Evolutionary conservation across 129 eudicot genomes (phyloP), one percentile per base, ranked within the genome.

Genomic region (Flaveria sonorensis): DNA sequence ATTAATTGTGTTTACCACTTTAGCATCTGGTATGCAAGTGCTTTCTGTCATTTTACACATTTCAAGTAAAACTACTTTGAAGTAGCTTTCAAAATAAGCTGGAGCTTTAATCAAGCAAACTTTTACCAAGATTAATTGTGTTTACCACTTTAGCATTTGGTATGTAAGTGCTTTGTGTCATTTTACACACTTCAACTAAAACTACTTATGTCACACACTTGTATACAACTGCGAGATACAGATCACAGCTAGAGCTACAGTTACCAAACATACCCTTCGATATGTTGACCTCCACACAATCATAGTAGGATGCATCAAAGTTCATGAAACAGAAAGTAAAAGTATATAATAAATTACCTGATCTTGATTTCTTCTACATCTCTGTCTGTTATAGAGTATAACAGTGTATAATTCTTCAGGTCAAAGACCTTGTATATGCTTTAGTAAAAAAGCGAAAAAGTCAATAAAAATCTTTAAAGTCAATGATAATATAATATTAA

Each of bases 361-460:
- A 88, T 81, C 64, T 81, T 81, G 72, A 81, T 81, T 75, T 81
- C 85, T 59, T 81, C 81, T 61, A 81, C 85, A 81, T 90, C 85
- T 69, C 81, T 84, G 83, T 88, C 93, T 6, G 88, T 77, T 70
- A 90, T 85, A 24, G 91, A 90, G 78, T 90, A 90, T 47, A 90
- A 76, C 85, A 90, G 73, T 24, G 96, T 86, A 52, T 90, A 90
- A 81, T 90, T 90, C 81, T 86, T 90, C 88, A 90, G 32, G 85
- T 90, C 96, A 76, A 90, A 90, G 52, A 90, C 96, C 84, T 90
- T 90, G 89, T 90, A 90, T 80, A 90, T 79, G 79, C 96, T 90
- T 70, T 14, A 40, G 30, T 64, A 16, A 50, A 51, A n/a, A 77
- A 80, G 20, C 48, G 18, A 72, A 43, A 68, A 76, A 53, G 21